Percentiles rank a stretch among this genome's conserved stretches.
Conservation (phyloP, 805 yeast genomes). For the Ogataea paraovalis region DNA sequence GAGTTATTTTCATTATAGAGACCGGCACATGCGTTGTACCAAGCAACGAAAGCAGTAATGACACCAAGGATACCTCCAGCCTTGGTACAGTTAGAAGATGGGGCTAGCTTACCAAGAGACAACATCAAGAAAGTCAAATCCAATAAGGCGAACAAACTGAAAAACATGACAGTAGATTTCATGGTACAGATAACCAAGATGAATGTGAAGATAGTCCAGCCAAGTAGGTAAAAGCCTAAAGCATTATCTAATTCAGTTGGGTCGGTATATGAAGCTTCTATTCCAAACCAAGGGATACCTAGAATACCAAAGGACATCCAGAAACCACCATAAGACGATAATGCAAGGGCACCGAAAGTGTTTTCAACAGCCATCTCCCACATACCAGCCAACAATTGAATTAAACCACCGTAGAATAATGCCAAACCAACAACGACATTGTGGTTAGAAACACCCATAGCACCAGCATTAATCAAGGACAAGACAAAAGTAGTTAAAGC, state of each 20-base stretch:
- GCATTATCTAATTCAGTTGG: conserved; percentile 45
- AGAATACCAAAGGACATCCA: conserved; percentile 76
- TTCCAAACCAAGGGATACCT: conserved; percentile 53
- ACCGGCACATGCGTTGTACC: conserved; percentile 74
- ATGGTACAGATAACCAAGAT: conserved; percentile 53
- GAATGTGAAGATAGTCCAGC: conserved; percentile 64
- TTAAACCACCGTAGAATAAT: conserved; percentile 67
- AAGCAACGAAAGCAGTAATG: conserved; percentile 56
- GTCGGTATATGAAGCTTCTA: conserved; percentile 45
- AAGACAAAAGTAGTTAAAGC: conserved; percentile 66
- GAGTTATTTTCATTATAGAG: conserved; percentile 61
- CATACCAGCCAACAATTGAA: conserved; percentile 70
- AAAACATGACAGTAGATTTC: conserved; percentile 52
- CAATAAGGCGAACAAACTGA: conserved; percentile 48
- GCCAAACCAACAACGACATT: conserved; percentile 64
- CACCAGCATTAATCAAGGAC: conserved; percentile 58
- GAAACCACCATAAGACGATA: conserved; percentile 63
- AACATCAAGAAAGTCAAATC: conserved; percentile 52
- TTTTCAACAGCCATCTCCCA: conserved; percentile 74
- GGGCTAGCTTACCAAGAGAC: conserved; percentile 49
- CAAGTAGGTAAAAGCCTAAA: conserved; percentile 53
- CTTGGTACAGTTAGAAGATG: conserved; percentile 32
- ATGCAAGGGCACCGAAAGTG: conserved; percentile 69
- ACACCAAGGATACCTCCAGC: conserved; percentile 69
- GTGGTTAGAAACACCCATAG: conserved; percentile 61